Evolutionary conservation across 2,329 filamentous ascomycete genomes (phyloP).

Genomic region (Camillea tinctor): DNA sequence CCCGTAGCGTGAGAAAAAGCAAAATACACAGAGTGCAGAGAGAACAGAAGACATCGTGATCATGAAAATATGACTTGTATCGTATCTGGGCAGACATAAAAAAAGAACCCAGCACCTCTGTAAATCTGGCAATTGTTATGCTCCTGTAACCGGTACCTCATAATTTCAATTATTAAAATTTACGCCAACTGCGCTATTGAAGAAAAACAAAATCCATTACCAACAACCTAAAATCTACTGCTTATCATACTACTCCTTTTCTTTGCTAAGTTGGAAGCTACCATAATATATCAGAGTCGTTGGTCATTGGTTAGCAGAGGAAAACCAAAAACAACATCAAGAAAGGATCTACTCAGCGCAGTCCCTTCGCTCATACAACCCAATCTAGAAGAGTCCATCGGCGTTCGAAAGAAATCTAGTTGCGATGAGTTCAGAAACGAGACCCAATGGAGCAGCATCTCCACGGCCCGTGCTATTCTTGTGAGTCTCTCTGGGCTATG

Average conservation of each 20-base stretch:
- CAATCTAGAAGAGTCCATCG: neutral
- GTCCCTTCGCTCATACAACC: neutral
- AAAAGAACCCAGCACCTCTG: too few relatives aligned
- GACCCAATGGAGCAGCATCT: constrained; percentile 20
- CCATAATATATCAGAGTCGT: neutral
- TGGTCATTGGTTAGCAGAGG: too few relatives aligned
- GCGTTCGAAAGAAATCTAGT: neutral
- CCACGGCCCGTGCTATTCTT: constrained; percentile 43
- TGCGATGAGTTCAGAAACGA: constrained; percentile 29
- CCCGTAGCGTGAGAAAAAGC: neutral
- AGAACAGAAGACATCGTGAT: neutral
- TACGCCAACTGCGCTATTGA: neutral
- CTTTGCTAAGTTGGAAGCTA: neutral
- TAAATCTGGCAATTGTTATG: neutral
- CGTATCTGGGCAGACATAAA: neutral
- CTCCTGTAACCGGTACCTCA: too few relatives aligned
- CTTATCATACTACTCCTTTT: neutral
- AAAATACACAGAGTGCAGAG: too few relatives aligned
- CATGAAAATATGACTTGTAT: neutral
- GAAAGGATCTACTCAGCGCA: neutral
- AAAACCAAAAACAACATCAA: neutral
- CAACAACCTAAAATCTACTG: neutral
- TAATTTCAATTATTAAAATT: neutral
- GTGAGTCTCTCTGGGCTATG: constrained; percentile 29
- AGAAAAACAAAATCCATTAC: neutral